A percentile compares a stretch with the other conserved stretches of the same genome.
Evolutionary conservation across 352 stramenopile species (phyloP).

Genomic region (Phytophthora agathidicida): DNA sequence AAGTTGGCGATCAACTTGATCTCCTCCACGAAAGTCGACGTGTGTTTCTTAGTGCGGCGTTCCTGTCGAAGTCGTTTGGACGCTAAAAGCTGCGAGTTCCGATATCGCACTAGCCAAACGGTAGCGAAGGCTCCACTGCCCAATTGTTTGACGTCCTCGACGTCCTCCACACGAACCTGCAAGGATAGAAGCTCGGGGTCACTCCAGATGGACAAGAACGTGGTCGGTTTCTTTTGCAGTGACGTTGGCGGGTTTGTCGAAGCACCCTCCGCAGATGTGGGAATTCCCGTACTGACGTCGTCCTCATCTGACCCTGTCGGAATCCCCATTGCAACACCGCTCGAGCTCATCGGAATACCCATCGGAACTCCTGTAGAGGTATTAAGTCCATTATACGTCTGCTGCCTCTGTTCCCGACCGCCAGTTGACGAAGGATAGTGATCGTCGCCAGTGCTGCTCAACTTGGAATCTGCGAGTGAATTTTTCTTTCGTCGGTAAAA

Average conservation of each 20-base stretch:
- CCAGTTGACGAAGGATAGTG: constrained; percentile 10
- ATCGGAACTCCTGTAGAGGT: constrained; percentile 26
- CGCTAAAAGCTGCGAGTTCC: constrained; percentile 28
- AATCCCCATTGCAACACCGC: constrained; percentile 27
- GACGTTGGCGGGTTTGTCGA: constrained; percentile 7
- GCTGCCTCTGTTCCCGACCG: constrained; percentile 3
- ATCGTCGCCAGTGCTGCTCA: constrained; percentile 21
- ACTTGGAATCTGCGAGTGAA: constrained; percentile 7
- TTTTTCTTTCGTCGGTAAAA: constrained; percentile 23
- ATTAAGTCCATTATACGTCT: constrained; percentile 5
- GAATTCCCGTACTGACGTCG: constrained; percentile 14
- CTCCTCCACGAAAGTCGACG: constrained; percentile 44
- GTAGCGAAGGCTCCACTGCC: constrained; percentile 34
- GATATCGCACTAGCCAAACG: constrained; percentile 37
- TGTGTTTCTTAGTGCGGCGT: constrained; percentile 33
- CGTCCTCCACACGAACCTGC: constrained; percentile 33
- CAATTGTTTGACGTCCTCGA: constrained; percentile 35
- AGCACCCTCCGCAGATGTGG: constrained; percentile 1
- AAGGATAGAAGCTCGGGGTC: constrained; percentile 33
- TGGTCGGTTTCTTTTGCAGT: constrained; percentile 7
- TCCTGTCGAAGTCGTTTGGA: constrained; percentile 35
- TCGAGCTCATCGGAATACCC: constrained; percentile 27
- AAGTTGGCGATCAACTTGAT: constrained; percentile 53
- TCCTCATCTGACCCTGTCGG: constrained; percentile 3
- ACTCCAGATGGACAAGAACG: constrained; percentile 34